A percentile compares a stretch with the other conserved stretches of the same genome.
Evolutionary conservation across 75 land plant genomes (phyloP).

Genomic region (Cryptomeria japonica): DNA sequence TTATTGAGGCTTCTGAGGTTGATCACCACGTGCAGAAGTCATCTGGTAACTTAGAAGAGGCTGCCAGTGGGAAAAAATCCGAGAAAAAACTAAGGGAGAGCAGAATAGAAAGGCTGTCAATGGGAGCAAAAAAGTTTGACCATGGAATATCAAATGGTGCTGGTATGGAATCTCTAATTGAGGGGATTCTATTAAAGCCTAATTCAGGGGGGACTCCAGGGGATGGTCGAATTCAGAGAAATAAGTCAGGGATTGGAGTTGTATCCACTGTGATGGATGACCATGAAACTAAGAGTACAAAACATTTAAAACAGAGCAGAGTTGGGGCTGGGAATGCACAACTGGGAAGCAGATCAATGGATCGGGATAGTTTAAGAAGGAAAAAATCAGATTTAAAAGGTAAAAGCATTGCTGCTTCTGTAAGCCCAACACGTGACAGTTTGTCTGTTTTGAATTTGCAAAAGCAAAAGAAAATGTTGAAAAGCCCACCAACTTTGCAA

Average conservation of each 20-base stretch:
- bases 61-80: neutral
- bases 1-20: neutral
- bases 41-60: neutral
- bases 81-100: constrained; percentile 4
- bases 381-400: neutral
- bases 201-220: neutral
- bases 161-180: neutral
- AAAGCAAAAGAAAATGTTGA: neutral
- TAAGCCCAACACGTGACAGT: neutral
- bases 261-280: neutral
- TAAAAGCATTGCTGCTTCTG: neutral
- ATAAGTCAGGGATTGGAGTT: neutral
- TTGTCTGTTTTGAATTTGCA: neutral
- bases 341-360: neutral
- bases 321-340: neutral
- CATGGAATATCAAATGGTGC: neutral
- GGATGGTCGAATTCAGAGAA: neutral
- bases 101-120: neutral
- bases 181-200: constrained; percentile 6
- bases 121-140: neutral
- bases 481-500: neutral
- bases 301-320: neutral
- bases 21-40: neutral
- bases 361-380: neutral
- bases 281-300: neutral